A percentile compares a stretch with the other conserved stretches of the same genome.
phyloP scores from a whole-genome alignment of 2,329 filamentous ascomycete genomes.

The Diaporthe batatas region DNA sequence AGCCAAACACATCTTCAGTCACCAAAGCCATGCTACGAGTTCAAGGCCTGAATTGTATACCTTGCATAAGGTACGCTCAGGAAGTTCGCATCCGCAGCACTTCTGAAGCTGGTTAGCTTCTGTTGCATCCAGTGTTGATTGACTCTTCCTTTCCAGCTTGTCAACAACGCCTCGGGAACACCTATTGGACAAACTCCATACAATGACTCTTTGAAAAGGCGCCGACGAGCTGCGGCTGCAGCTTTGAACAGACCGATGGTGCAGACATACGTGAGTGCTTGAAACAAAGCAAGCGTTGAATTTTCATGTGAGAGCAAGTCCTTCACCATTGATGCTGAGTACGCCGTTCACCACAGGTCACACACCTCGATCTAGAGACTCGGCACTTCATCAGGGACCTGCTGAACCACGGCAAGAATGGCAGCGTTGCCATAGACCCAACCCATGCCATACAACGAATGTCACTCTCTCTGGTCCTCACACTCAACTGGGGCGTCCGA shows the following conservation, averaged over 20 bases:
- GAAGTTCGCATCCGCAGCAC: rapidly evolving
- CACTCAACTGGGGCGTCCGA: slow-evolving; percentile 71
- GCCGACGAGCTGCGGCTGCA: slow-evolving; percentile 14
- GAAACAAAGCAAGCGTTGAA: rapidly evolving
- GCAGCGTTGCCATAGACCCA: slow-evolving; percentile 64
- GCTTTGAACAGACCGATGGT: slow-evolving; percentile 30
- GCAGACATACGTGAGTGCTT: slow-evolving; percentile 11
- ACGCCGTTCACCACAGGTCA: not conserved
- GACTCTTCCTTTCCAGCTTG: not conserved
- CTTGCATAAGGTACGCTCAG: slow-evolving; percentile 61
- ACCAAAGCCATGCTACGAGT: slow-evolving; percentile 64
- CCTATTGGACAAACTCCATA: slow-evolving; percentile 7
- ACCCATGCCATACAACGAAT: slow-evolving; percentile 64
- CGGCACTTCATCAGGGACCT: slow-evolving; percentile 74
- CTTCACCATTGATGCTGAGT: not conserved
- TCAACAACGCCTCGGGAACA: slow-evolving; percentile 48
- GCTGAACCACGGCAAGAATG: slow-evolving; percentile 68
- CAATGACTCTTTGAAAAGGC: slow-evolving; percentile 29
- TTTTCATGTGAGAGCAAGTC: not conserved
- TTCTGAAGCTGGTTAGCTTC: too few relatives aligned
- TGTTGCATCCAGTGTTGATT: not conserved
- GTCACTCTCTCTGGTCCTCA: slow-evolving; percentile 63
- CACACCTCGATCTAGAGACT: slow-evolving; percentile 53
- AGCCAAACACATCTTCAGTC: slow-evolving; percentile 64
- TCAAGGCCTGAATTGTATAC: slow-evolving; percentile 71